Evolutionary conservation across 2,329 filamentous ascomycete species (phyloP), one percentile per base, ranked within the genome.

Genomic region (Emergomyces orientalis): DNA sequence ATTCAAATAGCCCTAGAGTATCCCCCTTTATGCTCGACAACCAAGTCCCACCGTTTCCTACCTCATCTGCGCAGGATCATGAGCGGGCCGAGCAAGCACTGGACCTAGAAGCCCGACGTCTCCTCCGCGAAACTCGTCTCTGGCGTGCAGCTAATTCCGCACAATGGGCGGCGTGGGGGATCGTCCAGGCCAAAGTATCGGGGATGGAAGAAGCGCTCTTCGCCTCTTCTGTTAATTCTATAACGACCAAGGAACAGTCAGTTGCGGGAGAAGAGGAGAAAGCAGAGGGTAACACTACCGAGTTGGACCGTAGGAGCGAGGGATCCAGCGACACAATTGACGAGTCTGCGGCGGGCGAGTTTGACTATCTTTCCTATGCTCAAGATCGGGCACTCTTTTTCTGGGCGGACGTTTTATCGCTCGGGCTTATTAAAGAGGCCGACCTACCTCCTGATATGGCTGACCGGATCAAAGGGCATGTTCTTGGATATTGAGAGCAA

Each of bases 91-190:
- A 90, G 64, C 84, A 86, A 63, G 79, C 81, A 55, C 80, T 83
- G 5, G 90, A 96, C 61, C 76, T 80, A 45, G 85, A 88, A 69
- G 82, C 95, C 6, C 80, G 84, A 58, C 83, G 85, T 60, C 80
- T 99, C 34, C 79, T 94, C 71, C 84, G 87, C 49, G 91, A 97
- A 77, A 87, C 90, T 2, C 81, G 86, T 19, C 80, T 96, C 55
- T 99, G 94, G 94, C 86, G 94, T 2, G 80, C 90, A 0, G 90
- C 91, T 47, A 96, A 94, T 76, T 91, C 88, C 43, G 91, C 90
- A 1, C 86, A 89, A 76, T 99, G 94, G 94, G 85, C 95, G 30
- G 90, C 91, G 1, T 99, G 94, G 94, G 94, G 94, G 30, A 90
- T 97, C 65, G 89, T 99, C 60, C 94, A 99, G 77, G 93, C 94